A percentile compares a stretch with the other conserved stretches of the same genome.
Evolutionary conservation across 1,139 yeast genomes (phyloP).

Genomic region (Yamadazyma songkhlaensis): DNA sequence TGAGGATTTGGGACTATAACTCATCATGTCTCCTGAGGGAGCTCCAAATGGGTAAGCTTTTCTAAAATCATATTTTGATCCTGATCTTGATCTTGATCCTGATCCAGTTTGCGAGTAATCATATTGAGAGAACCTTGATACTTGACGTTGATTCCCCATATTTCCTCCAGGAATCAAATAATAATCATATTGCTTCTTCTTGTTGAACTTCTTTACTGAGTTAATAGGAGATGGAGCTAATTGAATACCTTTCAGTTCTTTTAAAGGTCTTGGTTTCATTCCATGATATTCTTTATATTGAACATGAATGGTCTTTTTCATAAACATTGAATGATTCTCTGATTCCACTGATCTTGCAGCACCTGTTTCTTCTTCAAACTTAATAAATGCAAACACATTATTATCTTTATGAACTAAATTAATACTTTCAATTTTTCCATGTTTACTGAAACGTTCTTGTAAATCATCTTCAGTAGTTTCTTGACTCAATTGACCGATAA

Average conservation of each 20-base stretch:
- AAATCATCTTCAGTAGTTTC: constrained; percentile 54
- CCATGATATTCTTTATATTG: constrained; percentile 67
- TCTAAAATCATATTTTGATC: no score
- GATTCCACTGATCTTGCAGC: constrained; percentile 82
- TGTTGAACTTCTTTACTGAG: constrained; percentile 21
- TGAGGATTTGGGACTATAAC: no score
- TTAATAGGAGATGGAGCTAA: constrained; percentile 78
- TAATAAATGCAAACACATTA: constrained; percentile 72
- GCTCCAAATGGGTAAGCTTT: no score
- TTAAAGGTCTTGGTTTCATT: background rate
- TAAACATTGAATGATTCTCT: constrained; percentile 75
- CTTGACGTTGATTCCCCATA: background rate
- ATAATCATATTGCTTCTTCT: constrained; percentile 1
- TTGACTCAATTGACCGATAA: constrained; percentile 68
- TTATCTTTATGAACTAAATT: constrained; percentile 49
- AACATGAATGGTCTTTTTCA: constrained; percentile 76
- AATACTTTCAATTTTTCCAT: constrained; percentile 61
- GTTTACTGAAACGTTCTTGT: constrained; percentile 54
- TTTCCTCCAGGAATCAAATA: constrained; percentile 4
- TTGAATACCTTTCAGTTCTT: constrained; percentile 25
- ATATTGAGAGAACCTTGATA: background rate
- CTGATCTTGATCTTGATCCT: no score
- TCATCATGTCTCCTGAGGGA: no score
- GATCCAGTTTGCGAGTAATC: no score
- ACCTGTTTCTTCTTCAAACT: constrained; percentile 60